Conservation (phyloP, 345 rosid species). For the Sonneratia alba region DNA sequence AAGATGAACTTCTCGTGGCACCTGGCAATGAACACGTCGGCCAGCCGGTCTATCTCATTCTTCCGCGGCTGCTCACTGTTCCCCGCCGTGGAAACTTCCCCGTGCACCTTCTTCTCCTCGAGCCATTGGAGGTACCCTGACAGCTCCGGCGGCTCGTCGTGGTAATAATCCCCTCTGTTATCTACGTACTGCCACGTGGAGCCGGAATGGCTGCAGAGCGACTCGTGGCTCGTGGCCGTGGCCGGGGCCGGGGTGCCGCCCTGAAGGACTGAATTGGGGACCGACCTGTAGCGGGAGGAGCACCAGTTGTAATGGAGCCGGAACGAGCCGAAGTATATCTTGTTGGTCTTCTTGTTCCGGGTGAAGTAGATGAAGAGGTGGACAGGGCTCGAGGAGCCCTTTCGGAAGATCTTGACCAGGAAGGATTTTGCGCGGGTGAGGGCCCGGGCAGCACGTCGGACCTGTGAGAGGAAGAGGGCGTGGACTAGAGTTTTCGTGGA, state of each 20-base stretch:
- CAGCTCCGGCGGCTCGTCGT: conserved; percentile 27
- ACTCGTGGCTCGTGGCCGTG: neutral
- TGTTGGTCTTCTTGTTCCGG: conserved; percentile 29
- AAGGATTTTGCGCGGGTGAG: conserved; percentile 49
- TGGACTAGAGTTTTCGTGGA: conserved; percentile 44
- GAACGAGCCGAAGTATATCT: conserved; percentile 40
- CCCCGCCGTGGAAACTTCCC: neutral
- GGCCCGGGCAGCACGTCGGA: conserved; percentile 41
- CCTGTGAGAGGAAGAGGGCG: conserved; percentile 44
- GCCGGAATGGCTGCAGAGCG: neutral
- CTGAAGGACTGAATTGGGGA: conserved; percentile 6
- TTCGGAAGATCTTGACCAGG: conserved; percentile 32
- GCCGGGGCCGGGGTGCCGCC: neutral
- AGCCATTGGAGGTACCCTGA: conserved; percentile 57
- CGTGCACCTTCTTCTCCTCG: conserved; percentile 34
- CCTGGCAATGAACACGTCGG: conserved; percentile 69
- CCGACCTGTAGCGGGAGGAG: conserved; percentile 8
- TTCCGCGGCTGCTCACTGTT: conserved; percentile 8
- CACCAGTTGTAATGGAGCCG: conserved; percentile 13
- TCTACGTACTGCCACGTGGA: neutral
- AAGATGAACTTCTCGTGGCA: conserved; percentile 76
- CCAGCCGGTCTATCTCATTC: conserved; percentile 70
- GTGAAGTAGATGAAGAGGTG: conserved; percentile 25
- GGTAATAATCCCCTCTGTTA: neutral
- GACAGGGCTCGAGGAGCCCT: conserved; percentile 21